A percentile compares a stretch with the other conserved stretches of the same genome.
Evolutionary conservation across 2,329 filamentous ascomycete genomes (phyloP).

Genomic region (Neophaeococcomyces mojaviensis): DNA sequence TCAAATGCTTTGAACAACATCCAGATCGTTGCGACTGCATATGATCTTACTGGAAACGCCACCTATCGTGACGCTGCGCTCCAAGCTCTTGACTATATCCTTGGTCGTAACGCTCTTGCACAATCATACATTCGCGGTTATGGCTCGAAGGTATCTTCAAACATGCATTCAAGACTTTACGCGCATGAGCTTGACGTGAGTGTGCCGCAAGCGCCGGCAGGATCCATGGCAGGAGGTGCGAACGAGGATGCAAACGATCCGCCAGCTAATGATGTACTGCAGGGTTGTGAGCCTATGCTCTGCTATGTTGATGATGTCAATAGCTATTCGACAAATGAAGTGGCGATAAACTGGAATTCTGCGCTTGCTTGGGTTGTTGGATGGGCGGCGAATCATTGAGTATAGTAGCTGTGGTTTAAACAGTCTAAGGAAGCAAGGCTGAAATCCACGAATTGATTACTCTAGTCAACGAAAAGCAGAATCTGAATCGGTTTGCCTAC

Average conservation of each 20-base stretch:
- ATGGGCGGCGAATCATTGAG: conserved; percentile 5
- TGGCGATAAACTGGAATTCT: conserved; percentile 5
- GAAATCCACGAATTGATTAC: no score
- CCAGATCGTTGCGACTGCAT: conserved; percentile 2
- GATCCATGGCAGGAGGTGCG: conserved; percentile 2
- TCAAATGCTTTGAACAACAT: conserved; percentile 4
- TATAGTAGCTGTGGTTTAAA: no score
- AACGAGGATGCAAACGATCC: conserved; percentile 6
- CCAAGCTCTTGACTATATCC: conserved; percentile 3
- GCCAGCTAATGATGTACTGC: conserved; percentile 3
- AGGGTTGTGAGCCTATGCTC: conserved; percentile 2
- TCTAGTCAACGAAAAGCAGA: no score
- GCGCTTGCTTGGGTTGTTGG: conserved; percentile 6
- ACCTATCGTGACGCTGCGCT: conserved; percentile 5
- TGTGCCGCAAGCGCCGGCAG: neutral
- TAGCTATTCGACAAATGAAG: conserved; percentile 1
- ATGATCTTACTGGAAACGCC: neutral
- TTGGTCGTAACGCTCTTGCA: conserved; percentile 5
- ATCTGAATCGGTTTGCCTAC: no score
- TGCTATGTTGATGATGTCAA: conserved; percentile 8
- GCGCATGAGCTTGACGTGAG: conserved; percentile 1
- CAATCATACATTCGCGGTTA: conserved; percentile 4
- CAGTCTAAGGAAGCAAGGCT: no score
- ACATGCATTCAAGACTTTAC: neutral
- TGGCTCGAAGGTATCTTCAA: neutral